Conservation (phyloP, 1,284 basidiomycete species). For the Cutaneotrichosporon dermatis region DNA sequence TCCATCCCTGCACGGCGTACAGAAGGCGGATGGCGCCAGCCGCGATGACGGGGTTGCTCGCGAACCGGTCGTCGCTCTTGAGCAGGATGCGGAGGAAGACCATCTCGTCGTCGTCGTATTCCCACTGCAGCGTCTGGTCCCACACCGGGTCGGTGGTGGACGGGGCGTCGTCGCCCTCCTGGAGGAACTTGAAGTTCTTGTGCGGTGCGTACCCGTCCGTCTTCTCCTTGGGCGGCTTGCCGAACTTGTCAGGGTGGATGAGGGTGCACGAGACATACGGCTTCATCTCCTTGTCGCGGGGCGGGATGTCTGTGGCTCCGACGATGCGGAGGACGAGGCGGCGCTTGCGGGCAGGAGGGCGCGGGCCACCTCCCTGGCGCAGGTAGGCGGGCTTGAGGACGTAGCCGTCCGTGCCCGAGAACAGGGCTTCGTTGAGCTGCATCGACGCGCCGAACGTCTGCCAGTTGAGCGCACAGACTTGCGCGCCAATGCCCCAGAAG, state of each 20-base stretch:
- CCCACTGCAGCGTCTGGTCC: conserved; percentile 67
- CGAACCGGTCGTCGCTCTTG: conserved; percentile 20
- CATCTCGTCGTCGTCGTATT: conserved; percentile 55
- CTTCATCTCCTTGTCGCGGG: conserved; percentile 4
- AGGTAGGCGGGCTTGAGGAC: conserved; percentile 71
- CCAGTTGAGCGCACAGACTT: conserved; percentile 95
- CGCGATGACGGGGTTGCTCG: conserved; percentile 14
- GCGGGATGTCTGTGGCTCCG: conserved; percentile 15
- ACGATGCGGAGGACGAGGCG: conserved; percentile 13
- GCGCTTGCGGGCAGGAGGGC: background rate
- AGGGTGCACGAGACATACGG: conserved; percentile 20
- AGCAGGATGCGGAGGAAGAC: conserved; percentile 18
- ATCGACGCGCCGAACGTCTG: conserved; percentile 74
- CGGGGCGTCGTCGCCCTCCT: background rate
- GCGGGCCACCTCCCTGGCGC: conserved; percentile 3
- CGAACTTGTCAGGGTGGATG: conserved; percentile 14
- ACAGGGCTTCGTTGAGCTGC: conserved; percentile 88
- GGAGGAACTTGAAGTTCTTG: conserved; percentile 3
- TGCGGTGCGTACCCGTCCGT: conserved; percentile 9
- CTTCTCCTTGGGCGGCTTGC: conserved; percentile 20
- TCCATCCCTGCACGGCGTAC: conserved; percentile 14
- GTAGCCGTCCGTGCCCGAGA: conserved; percentile 78
- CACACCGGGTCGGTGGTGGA: conserved; percentile 59
- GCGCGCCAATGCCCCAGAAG: conserved; percentile 85
- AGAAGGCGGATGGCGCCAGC: conserved; percentile 10